Conservation (phyloP, 2,329 filamentous ascomycete genomes). For the Penicillium olsonii region DNA sequence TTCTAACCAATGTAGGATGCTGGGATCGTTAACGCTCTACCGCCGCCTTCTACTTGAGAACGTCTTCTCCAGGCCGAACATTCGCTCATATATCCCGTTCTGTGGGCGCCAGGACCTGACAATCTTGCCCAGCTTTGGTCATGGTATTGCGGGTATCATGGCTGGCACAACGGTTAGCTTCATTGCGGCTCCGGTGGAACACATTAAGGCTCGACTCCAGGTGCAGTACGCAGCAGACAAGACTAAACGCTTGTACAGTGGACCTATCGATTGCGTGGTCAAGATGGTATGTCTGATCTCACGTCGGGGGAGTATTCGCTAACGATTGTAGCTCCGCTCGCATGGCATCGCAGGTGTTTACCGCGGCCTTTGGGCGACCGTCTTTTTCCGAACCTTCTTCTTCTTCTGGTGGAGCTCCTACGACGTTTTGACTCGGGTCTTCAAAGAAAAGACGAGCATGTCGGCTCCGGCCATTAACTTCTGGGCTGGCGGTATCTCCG, state of each 20-base stretch:
- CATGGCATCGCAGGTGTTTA: constrained; percentile 83
- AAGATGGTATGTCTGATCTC: constrained; percentile 54
- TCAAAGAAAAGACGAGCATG: constrained; percentile 68
- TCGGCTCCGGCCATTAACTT: constrained; percentile 86
- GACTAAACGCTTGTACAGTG: constrained; percentile 74
- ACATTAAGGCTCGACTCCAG: constrained; percentile 90
- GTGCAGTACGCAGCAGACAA: constrained; percentile 87
- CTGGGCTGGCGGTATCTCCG: constrained; percentile 91
- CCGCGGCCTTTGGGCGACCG: constrained; percentile 79
- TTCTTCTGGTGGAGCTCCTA: constrained; percentile 99
- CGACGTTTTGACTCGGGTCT: constrained; percentile 72
- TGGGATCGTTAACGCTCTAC: constrained; percentile 89
- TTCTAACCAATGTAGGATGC: constrained; percentile 59
- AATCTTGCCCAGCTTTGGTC: constrained; percentile 73
- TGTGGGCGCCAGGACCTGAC: constrained; percentile 38
- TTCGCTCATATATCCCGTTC: constrained; percentile 41
- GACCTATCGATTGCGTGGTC: constrained; percentile 78
- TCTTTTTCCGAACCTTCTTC: constrained; percentile 90
- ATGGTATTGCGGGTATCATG: constrained; percentile 83
- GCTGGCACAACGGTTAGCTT: constrained; percentile 90
- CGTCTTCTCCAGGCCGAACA: constrained; percentile 64
- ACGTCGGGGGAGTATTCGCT: background rate
- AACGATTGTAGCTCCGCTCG: constrained; percentile 38
- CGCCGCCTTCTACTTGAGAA: constrained; percentile 78
- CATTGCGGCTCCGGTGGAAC: constrained; percentile 90